phyloP scores from a whole-genome alignment of 352 stramenopile species.

The Phytophthora citricola region DNA sequence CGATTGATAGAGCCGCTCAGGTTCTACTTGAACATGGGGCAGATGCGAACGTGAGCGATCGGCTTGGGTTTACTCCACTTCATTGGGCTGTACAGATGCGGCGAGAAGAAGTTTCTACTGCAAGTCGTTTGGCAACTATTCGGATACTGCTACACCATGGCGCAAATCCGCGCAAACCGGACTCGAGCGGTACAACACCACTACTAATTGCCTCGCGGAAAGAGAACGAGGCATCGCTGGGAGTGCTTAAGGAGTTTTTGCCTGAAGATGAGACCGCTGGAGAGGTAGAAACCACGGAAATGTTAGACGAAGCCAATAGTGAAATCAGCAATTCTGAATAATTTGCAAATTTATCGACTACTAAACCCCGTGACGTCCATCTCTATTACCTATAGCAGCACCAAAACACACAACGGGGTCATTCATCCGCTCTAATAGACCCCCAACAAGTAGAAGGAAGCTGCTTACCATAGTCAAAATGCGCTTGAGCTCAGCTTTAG shows the following conservation, averaged over 20 bases:
- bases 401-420: not conserved
- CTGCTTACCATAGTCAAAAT: conserved; percentile 91
- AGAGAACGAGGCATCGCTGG: conserved; percentile 67
- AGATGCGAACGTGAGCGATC: conserved; percentile 66
- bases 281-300: conserved; percentile 27
- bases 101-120: conserved; percentile 69
- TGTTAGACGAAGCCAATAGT: conserved; percentile 25
- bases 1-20: conserved; percentile 59
- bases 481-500: conserved; percentile 92
- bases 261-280: conserved; percentile 26
- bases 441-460: not conserved
- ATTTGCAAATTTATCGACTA: conserved; percentile 50
- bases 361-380: conserved; percentile 85
- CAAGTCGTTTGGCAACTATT: conserved; percentile 77
- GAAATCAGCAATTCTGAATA: conserved; percentile 27
- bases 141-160: conserved; percentile 67
- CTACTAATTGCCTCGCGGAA: conserved; percentile 70
- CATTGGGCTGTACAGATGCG: conserved; percentile 87
- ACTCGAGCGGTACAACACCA: conserved; percentile 62
- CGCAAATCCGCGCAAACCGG: conserved; percentile 50
- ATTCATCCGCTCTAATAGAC: conserved; percentile 5
- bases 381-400: conserved; percentile 54
- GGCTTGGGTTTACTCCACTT: conserved; percentile 75
- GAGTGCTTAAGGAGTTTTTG: conserved; percentile 66
- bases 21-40: conserved; percentile 69